Percentiles rank a stretch among this genome's conserved stretches.
Evolutionary conservation across 768 basidiomycete genomes (phyloP).

Genomic region (Lactifluus hygrophoroides): DNA sequence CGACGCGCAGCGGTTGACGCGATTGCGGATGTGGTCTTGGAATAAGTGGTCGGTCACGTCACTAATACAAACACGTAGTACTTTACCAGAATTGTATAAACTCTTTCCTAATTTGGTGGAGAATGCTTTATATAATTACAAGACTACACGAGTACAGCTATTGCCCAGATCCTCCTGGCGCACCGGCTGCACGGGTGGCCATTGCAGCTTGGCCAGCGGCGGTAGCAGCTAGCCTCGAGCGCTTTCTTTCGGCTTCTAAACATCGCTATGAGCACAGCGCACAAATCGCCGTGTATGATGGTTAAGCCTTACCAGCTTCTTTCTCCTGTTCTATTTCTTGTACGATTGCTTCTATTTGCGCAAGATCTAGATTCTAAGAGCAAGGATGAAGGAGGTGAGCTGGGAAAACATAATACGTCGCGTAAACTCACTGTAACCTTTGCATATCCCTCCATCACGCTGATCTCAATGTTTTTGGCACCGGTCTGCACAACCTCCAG

Average conservation of each 20-base stretch:
- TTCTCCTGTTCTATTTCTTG: constrained; percentile 94
- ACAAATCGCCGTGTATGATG: background rate
- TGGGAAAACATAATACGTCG: background rate
- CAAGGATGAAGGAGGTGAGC: background rate
- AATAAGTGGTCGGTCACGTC: background rate
- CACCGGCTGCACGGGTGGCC: constrained; percentile 45
- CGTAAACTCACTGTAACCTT: constrained; percentile 69
- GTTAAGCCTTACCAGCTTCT: constrained; percentile 63
- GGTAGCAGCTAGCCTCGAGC: constrained; percentile 82
- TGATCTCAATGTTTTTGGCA: constrained; percentile 99
- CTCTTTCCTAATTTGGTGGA: background rate
- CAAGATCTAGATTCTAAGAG: constrained; percentile 67
- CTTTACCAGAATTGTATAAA: constrained; percentile 5
- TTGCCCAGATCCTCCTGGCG: constrained; percentile 30
- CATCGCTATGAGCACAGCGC: background rate
- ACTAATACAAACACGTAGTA: background rate
- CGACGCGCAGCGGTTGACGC: background rate
- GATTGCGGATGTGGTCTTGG: background rate
- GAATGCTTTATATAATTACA: constrained; percentile 4
- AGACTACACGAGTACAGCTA: constrained; percentile 8
- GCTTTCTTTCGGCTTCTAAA: constrained; percentile 91
- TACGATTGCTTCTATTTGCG: constrained; percentile 89
- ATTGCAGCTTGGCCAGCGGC: constrained; percentile 89
- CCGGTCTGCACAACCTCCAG: constrained; percentile 98
- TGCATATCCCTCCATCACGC: constrained; percentile 92